Evolutionary conservation across 2,329 filamentous ascomycete genomes (phyloP), one percentile per base, ranked within the genome.

Genomic region (Fusarium gaditjirri): DNA sequence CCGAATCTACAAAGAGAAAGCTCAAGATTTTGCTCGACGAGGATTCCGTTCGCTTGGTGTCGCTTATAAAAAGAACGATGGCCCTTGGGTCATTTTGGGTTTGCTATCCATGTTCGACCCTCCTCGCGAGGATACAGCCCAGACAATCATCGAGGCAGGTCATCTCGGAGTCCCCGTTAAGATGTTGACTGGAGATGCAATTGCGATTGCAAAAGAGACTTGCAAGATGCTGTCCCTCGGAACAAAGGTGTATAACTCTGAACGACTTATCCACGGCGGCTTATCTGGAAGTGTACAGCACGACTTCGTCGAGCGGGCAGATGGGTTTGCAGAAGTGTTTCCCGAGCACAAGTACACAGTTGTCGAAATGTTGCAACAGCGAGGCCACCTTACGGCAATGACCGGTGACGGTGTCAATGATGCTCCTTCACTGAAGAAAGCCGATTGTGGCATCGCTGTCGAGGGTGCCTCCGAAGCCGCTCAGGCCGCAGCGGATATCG

Each of bases 171-270:
- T 72, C 0, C 69, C 69, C 0, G 69, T 72, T 0, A 72, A 72
- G 46, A 72, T 72, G 69, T 4, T 72, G 2, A 72, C 69, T 0
- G 69, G 69, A 70, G 69, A 72, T 19, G 69, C 69, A 0, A 72
- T 72, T 0, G 69, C 69, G 0, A 72, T 72, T 16, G 69, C 69
- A 3, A 72, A 72, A 1, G 69, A 72, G 17, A 72, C 69, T 0
- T 72, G 69, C 31, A 72, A 72, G 6, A 72, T 72, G 69, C 1
- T 72, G 12, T 72, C 69, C 0, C 52, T 72, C 0, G 69, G 69
- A 0, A 72, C 69, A 0, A 72, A 72, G 3, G 65, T 72, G 0
- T 72, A 72, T 2, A 72, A 72, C 42, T 72, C 69, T 0, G 69
- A 72, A 9, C 2, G 69, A 10, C 42, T 72, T 0, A 72, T 72